These are phyloP conservation scores for Termitomyces sp. DNA, from an alignment of 768 basidiomycete species.

Conservation along the genomic window DNA sequence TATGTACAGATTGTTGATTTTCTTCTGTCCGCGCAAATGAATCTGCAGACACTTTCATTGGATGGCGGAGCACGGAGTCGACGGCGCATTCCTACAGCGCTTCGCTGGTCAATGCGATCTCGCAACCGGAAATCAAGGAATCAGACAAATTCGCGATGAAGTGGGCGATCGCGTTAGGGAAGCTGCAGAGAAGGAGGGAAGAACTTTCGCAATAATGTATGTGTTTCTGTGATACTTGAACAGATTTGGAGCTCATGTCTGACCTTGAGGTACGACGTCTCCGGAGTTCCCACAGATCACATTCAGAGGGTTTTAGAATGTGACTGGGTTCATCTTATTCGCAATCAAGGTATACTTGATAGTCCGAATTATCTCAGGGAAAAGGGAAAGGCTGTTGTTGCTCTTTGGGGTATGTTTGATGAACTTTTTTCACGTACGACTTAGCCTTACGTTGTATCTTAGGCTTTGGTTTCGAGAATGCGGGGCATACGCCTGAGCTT, in stretches of 20 bases:
- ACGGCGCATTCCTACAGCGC: slow-evolving; percentile 79
- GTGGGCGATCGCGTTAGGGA: slow-evolving; percentile 63
- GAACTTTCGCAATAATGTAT: slow-evolving; percentile 83
- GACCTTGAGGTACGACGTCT: slow-evolving; percentile 69
- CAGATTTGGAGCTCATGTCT: neutral
- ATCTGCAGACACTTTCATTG: slow-evolving; percentile 60
- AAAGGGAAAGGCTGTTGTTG: slow-evolving; percentile 63
- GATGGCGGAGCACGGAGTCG: slow-evolving; percentile 81
- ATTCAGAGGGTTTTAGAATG: slow-evolving; percentile 61
- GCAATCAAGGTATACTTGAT: slow-evolving; percentile 53
- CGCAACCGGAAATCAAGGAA: slow-evolving; percentile 45
- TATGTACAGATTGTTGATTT: slow-evolving; percentile 16
- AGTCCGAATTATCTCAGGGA: slow-evolving; percentile 72
- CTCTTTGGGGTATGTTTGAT: slow-evolving; percentile 55
- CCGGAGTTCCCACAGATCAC: slow-evolving; percentile 66
- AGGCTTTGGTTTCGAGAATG: slow-evolving; percentile 67
- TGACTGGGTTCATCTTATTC: slow-evolving; percentile 72
- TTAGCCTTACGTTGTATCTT: slow-evolving; percentile 1
- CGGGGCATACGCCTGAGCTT: slow-evolving; percentile 55
- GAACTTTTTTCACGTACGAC: neutral
- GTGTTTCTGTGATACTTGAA: slow-evolving; percentile 18
- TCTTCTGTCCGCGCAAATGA: neutral
- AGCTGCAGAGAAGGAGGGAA: slow-evolving; percentile 74
- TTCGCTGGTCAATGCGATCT: slow-evolving; percentile 67
- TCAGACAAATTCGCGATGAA: slow-evolving; percentile 64